These are phyloP conservation scores for Extremus antarcticus DNA, from an alignment of 495 filamentous ascomycete genomes.

Conservation along the genomic window DNA sequence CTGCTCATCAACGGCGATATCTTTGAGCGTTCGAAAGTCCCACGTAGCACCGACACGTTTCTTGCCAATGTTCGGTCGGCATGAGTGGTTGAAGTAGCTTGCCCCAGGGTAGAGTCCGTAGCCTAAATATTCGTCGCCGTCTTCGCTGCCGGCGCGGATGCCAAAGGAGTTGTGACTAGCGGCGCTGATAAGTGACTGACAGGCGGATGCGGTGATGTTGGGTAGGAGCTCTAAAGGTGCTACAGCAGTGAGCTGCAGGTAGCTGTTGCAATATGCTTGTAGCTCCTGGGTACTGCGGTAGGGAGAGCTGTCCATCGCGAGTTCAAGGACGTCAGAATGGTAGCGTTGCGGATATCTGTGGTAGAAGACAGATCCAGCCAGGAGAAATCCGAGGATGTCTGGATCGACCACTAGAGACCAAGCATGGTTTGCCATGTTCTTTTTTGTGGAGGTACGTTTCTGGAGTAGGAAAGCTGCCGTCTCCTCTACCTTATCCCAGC, in stretches of 20 bases:
- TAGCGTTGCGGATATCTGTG: constrained; percentile 10
- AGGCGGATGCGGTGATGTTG: constrained; percentile 12
- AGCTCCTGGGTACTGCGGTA: constrained; percentile 24
- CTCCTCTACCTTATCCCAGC: neutral
- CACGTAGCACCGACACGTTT: constrained; percentile 24
- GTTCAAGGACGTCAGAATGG: constrained; percentile 5
- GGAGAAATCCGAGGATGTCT: constrained; percentile 22
- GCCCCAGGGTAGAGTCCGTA: constrained; percentile 29
- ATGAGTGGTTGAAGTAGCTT: constrained; percentile 32
- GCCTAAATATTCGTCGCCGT: constrained; percentile 31
- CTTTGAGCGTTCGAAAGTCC: constrained; percentile 21
- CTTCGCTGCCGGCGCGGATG: constrained; percentile 27
- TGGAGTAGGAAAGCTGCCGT: neutral
- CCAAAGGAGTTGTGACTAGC: constrained; percentile 30
- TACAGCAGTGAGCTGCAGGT: constrained; percentile 25
- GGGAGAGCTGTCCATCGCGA: constrained; percentile 20
- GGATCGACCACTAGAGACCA: constrained; percentile 16
- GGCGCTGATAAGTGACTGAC: constrained; percentile 16
- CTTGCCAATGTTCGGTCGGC: constrained; percentile 30
- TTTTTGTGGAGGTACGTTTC: constrained; percentile 3
- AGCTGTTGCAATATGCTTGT: constrained; percentile 19
- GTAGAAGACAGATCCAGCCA: constrained; percentile 21
- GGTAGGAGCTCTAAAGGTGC: constrained; percentile 19
- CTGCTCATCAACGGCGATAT: constrained; percentile 25
- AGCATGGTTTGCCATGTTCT: neutral